These are phyloP conservation scores for Ajuga reptans DNA, from an alignment of 305 asterid genomes.

Conservation along the genomic window DNA sequence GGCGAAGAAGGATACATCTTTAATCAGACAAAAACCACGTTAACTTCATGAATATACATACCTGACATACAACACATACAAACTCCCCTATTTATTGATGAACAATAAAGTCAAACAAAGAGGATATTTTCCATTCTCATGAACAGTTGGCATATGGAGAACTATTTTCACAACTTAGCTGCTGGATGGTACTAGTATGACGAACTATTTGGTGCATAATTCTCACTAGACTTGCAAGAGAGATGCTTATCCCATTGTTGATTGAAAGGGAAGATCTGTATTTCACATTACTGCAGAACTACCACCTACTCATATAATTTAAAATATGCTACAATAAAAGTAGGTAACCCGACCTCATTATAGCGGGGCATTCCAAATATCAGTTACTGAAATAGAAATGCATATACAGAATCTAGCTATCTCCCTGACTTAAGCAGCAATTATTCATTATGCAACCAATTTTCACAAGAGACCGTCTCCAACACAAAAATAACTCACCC, in stretches of 20 bases:
- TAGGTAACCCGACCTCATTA: background rate
- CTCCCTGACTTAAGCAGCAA: slow-evolving; percentile 12
- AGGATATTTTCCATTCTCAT: background rate
- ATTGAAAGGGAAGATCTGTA: background rate
- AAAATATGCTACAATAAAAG: background rate
- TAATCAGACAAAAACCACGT: background rate
- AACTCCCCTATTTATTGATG: background rate
- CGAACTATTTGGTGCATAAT: background rate
- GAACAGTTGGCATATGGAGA: background rate
- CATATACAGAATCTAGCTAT: slow-evolving; percentile 9
- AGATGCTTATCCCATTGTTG: background rate
- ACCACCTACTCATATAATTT: background rate
- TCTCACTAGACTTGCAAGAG: slow-evolving; percentile 1
- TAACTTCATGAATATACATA: background rate
- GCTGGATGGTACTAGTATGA: background rate
- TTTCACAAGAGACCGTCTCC: background rate
- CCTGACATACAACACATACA: background rate
- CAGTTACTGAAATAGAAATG: slow-evolving; percentile 4
- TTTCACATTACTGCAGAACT: background rate
- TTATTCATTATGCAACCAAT: background rate
- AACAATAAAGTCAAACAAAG: background rate
- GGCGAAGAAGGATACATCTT: too few relatives aligned
- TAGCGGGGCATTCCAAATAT: slow-evolving; percentile 10
- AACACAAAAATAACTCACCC: slow-evolving; percentile 41
- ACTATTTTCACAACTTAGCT: background rate